Evolutionary conservation across 345 rosid genomes (phyloP).

Genomic region (Salix viminalis): DNA sequence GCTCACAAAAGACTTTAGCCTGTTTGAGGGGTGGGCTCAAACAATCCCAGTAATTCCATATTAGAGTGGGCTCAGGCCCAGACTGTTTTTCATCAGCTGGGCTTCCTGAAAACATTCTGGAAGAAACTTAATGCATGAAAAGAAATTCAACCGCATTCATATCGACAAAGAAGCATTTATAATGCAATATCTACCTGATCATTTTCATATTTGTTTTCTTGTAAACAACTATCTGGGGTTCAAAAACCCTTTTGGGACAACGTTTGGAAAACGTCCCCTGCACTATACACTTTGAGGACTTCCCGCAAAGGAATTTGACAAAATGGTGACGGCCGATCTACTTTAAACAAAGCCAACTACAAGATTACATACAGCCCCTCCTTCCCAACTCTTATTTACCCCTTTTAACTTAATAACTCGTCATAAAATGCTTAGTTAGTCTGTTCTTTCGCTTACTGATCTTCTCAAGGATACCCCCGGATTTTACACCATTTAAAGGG

Average conservation of each 20-base stretch:
- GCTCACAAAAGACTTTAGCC: too few relatives aligned
- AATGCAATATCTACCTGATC: neutral
- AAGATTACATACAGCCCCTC: slow-evolving; percentile 24
- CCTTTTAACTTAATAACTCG: slow-evolving; percentile 12
- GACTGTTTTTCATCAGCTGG: neutral
- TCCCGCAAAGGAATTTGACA: slow-evolving; percentile 1
- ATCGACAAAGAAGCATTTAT: neutral
- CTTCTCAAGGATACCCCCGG: slow-evolving; percentile 38
- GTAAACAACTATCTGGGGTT: neutral
- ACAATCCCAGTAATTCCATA: neutral
- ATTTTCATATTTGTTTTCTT: neutral
- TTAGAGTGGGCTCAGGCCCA: neutral
- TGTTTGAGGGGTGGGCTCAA: neutral
- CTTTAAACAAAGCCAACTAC: slow-evolving; percentile 22
- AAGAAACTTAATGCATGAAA: too few relatives aligned
- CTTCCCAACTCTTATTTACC: slow-evolving; percentile 30
- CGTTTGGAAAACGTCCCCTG: neutral
- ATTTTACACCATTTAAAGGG: slow-evolving; percentile 35
- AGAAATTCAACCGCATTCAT: too few relatives aligned
- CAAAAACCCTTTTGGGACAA: neutral
- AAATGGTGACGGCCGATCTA: slow-evolving; percentile 30
- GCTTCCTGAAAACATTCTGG: neutral
- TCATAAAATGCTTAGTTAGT: slow-evolving; percentile 21
- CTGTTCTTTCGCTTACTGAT: slow-evolving; percentile 24
- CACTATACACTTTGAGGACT: slow-evolving; percentile 5